Percentiles rank a stretch among this genome's conserved stretches.
These are phyloP conservation scores for Alternaria postmessia DNA, from an alignment of 2,329 filamentous ascomycete species.

Conservation along the genomic window DNA sequence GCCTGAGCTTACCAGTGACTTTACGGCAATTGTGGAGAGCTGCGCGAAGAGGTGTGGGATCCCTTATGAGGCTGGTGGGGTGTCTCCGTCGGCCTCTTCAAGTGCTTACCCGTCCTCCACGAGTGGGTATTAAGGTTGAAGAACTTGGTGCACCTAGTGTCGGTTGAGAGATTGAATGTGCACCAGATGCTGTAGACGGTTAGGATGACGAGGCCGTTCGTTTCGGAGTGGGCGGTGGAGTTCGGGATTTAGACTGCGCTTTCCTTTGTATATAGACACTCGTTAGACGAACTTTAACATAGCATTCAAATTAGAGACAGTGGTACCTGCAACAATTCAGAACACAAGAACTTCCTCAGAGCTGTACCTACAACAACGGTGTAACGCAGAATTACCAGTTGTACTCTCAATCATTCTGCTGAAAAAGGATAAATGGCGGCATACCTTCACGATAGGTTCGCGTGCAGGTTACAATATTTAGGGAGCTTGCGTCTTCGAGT, in stretches of 20 bases:
- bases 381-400: background rate
- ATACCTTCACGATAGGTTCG: background rate
- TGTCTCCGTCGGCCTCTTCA: background rate
- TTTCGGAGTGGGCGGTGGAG: background rate
- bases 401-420: background rate
- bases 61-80: conserved; percentile 14
- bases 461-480: background rate
- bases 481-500: background rate
- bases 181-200: background rate
- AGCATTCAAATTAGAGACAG: background rate
- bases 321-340: background rate
- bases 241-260: background rate
- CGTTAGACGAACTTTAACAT: background rate
- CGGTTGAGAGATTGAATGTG: fast-evolving
- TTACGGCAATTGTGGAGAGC: conserved; percentile 25
- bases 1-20: conserved; percentile 24
- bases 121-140: background rate
- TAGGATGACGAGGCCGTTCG: background rate
- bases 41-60: conserved; percentile 34
- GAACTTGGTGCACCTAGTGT: background rate
- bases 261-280: conserved; percentile 8
- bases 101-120: background rate
- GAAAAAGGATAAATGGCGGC: background rate
- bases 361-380: background rate
- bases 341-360: background rate